Conservation (phyloP, 352 stramenopile species). For the Globisporangium alternatum region DNA sequence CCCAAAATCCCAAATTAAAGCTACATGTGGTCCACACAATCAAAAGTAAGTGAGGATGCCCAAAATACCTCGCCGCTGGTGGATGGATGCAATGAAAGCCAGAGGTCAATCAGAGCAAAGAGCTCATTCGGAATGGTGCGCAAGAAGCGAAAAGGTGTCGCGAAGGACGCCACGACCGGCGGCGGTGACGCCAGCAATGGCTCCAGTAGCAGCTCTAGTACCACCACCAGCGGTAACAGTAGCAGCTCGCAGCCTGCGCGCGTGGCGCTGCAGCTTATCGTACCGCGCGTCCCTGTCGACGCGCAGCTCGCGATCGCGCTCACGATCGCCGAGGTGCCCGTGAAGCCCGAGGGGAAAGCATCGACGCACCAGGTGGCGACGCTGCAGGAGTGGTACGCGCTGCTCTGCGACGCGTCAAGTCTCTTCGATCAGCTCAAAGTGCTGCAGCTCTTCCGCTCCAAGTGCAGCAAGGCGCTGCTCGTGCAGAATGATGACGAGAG, state of each 20-base stretch:
- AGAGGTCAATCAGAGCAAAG: neutral
- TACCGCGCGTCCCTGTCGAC: conserved; percentile 30
- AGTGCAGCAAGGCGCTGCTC: conserved; percentile 33
- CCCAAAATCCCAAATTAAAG: too few relatives aligned
- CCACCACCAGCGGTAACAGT: conserved; percentile 13
- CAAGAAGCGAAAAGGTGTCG: conserved; percentile 74
- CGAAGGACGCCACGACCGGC: conserved; percentile 46
- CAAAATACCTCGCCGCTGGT: too few relatives aligned
- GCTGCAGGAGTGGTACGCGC: conserved; percentile 44
- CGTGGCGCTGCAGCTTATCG: conserved; percentile 30
- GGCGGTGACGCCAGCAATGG: conserved; percentile 4
- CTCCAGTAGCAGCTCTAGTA: conserved; percentile 14
- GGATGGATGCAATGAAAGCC: neutral
- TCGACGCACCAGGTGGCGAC: conserved; percentile 11
- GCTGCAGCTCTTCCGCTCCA: conserved; percentile 69
- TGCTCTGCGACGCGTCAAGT: conserved; percentile 25
- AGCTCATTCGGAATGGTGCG: conserved; percentile 47
- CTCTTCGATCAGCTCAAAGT: conserved; percentile 73
- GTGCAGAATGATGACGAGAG: conserved; percentile 5
- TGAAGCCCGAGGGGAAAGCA: conserved; percentile 19
- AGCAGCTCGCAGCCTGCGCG: conserved; percentile 25
- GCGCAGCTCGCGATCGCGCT: conserved; percentile 32
- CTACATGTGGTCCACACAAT: too few relatives aligned
- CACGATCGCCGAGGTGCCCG: conserved; percentile 20
- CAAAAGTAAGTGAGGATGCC: too few relatives aligned